Base-by-base conservation (phyloP, 106 monocot species). In the Apostasia shenzhenica region DNA sequence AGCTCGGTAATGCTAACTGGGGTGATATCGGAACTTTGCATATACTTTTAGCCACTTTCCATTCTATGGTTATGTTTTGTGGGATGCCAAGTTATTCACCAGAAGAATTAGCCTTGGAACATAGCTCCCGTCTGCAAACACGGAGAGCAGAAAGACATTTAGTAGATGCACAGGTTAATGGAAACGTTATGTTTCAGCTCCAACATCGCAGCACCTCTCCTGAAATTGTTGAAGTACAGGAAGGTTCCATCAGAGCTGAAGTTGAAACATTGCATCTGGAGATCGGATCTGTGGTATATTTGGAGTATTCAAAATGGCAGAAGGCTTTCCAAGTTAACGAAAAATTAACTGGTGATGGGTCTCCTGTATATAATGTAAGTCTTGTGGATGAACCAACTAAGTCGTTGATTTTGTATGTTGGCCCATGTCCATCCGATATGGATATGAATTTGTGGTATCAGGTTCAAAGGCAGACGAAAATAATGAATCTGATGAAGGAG, bases 401-500 rank as follows among this genome's bases (percentile, higher is more conserved):
- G 63, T 6, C 47, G 0, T 54, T 87, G 67, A 58, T 99, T 45
- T 43, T 99, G 47, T 88, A 90, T 82, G 79, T 92, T 61, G 99
- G 99, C 26, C 87, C 90, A 0, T 74, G 79, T 57, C 89, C 92
- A 76, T 78, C 87, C 54, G 87, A 85, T 68, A 67, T 99, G 77
- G 92, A 97, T 69, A 93, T 99, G 83, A 85, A 87, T 49, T 69
- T 80, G 53, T 99, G 99, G 99, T 99, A 99, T 69, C 99, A 99
- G 56, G 99, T 99, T 41, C 99, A 99, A 55, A 89, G 97, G 71
- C 97, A 97, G 76, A 85, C 82, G 1, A 97, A 92, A 74, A 81
- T 97, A 63, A 64, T 97, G 67, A 81, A 70, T 70, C 56, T 85
- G 63, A 97, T 97, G 92, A 89, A 87, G 60, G 84, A 97, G 75